Conservation (phyloP, 1,284 basidiomycete species). For the Cystobasidium slooffiae region DNA sequence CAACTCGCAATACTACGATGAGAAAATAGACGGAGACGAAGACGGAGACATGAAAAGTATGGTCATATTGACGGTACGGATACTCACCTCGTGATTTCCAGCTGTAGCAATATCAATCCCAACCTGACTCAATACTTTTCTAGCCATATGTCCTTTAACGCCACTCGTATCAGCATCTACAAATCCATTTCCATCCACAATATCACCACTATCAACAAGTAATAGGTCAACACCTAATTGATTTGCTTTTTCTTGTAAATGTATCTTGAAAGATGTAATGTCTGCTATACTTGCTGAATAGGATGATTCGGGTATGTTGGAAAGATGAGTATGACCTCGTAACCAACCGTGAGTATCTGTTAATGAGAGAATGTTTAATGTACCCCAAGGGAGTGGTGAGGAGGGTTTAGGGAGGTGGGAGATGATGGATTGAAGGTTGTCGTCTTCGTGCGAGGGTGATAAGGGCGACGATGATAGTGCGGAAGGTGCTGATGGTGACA, state of each 20-base stretch:
- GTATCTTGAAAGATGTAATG: slow-evolving; percentile 49
- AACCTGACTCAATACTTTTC: slow-evolving; percentile 47
- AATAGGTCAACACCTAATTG: slow-evolving; percentile 51
- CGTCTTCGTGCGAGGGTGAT: too few relatives aligned
- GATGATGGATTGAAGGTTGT: too few relatives aligned
- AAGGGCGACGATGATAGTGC: not conserved
- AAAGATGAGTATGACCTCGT: slow-evolving; percentile 48
- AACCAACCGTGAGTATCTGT: slow-evolving; percentile 54
- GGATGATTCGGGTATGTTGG: slow-evolving; percentile 47
- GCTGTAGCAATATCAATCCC: slow-evolving; percentile 52
- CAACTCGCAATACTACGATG: not conserved
- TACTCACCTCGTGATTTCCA: slow-evolving; percentile 55
- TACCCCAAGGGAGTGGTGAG: slow-evolving; percentile 50
- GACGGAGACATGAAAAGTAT: not conserved
- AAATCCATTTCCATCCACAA: slow-evolving; percentile 53
- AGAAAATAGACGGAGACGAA: not conserved
- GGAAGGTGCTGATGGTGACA: not conserved
- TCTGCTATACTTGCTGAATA: slow-evolving; percentile 54
- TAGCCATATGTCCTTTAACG: slow-evolving; percentile 46
- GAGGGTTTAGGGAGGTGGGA: slow-evolving; percentile 43
- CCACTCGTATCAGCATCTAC: slow-evolving; percentile 48
- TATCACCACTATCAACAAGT: slow-evolving; percentile 53
- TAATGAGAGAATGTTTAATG: slow-evolving; percentile 50
- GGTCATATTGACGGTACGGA: not conserved
- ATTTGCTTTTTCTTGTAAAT: slow-evolving; percentile 46